These are phyloP conservation scores for Drechmeria coniospora DNA, from an alignment of 2,329 filamentous ascomycete species.

Conservation along the genomic window DNA sequence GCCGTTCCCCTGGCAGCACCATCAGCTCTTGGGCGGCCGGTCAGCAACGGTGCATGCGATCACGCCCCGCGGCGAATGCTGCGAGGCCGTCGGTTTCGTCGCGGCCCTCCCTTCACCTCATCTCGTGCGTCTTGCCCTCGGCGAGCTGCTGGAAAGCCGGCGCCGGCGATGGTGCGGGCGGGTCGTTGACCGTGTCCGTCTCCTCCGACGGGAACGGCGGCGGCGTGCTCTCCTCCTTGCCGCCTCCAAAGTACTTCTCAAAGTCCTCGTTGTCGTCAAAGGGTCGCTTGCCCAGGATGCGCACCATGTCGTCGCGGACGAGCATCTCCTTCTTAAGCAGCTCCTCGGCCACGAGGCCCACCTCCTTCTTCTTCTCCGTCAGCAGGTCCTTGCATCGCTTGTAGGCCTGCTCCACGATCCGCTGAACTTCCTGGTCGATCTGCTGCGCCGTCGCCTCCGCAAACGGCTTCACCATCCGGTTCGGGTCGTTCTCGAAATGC, in stretches of 20 bases:
- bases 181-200: conserved; percentile 23
- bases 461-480: conserved; percentile 85
- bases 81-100: too few species aligned
- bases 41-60: too few species aligned
- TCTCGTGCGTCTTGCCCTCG: too few species aligned
- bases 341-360: conserved; percentile 86
- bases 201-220: conserved; percentile 35
- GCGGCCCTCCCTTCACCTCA: too few species aligned
- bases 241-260: conserved; percentile 75
- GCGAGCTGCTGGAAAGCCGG: too few species aligned
- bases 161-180: conserved; percentile 23
- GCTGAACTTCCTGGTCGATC: conserved; percentile 82
- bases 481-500: conserved; percentile 73
- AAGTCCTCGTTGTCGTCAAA: conserved; percentile 80
- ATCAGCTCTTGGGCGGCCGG: too few species aligned
- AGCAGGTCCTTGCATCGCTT: conserved; percentile 76
- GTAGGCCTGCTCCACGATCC: conserved; percentile 87
- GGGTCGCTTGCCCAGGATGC: conserved; percentile 69
- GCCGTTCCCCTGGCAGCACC: too few species aligned
- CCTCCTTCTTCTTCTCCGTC: conserved; percentile 70
- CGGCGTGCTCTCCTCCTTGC: conserved; percentile 39
- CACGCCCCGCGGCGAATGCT: too few species aligned
- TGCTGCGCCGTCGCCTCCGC: conserved; percentile 83
- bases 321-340: conserved; percentile 84
- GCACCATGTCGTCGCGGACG: conserved; percentile 78